A percentile compares a stretch with the other conserved stretches of the same genome.
phyloP scores from a whole-genome alignment of 192 early-diverging fungal species.

The Entomortierella lignicola region DNA sequence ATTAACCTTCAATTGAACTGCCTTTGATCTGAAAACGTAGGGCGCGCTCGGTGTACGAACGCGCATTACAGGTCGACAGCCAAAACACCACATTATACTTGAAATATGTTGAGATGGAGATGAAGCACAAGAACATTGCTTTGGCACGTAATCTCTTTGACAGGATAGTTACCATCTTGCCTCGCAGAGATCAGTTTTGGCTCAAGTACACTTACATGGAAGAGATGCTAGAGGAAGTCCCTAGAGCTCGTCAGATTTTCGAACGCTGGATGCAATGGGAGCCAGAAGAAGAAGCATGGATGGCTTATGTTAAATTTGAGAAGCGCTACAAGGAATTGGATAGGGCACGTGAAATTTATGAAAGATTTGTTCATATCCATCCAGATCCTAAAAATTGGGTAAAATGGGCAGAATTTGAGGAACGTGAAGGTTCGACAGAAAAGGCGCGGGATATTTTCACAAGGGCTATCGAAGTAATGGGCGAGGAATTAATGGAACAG shows the following conservation, averaged over 20 bases:
- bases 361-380: conserved; percentile 88
- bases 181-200: conserved; percentile 87
- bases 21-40: conserved; percentile 47
- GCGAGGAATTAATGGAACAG: conserved; percentile 92
- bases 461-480: conserved; percentile 86
- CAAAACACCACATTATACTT: conserved; percentile 89
- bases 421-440: conserved; percentile 78
- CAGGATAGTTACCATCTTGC: conserved; percentile 88
- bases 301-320: conserved; percentile 95
- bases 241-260: conserved; percentile 92
- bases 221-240: conserved; percentile 91
- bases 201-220: conserved; percentile 99
- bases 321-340: conserved; percentile 87
- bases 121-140: conserved; percentile 96
- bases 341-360: conserved; percentile 82
- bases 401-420: conserved; percentile 96
- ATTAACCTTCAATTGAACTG: neutral
- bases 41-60: conserved; percentile 89
- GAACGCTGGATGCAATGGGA: conserved; percentile 99
- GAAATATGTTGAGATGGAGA: conserved; percentile 97
- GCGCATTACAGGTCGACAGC: conserved; percentile 91
- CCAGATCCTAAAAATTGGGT: conserved; percentile 97
- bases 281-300: conserved; percentile 92
- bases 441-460: conserved; percentile 89
- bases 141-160: conserved; percentile 95